Base-by-base conservation (phyloP, 495 filamentous ascomycete genomes). In the Lasiosphaeriaceae sp. region DNA sequence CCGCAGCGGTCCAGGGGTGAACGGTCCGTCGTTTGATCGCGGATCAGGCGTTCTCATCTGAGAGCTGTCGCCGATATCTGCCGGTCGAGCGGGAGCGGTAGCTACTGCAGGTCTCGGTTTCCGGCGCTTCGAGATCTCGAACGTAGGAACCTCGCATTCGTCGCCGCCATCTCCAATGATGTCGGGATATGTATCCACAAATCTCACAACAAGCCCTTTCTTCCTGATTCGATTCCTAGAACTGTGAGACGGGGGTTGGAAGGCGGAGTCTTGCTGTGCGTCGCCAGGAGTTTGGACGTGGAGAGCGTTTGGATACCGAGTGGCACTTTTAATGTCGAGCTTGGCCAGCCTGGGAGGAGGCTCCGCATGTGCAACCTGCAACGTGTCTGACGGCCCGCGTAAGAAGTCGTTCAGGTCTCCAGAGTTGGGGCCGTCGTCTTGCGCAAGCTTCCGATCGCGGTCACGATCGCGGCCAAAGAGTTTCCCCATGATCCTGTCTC, bases 121-220 rank as follows among this genome's bases (percentile, higher is more conserved):
- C 61, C 77, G 77, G 50, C 77, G 69, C 62, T 71, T 76, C 0
- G 81, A 83, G 17, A 96, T 85, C 62, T 92, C 89, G 19, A 82
- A 75, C 0, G 84, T 80, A 6, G 88, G 86, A 3, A 74, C 70
- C 37, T 88, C 85, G 43, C 86, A 83, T 59, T 95, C 90, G 70
- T 96, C 91, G 14, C 92, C 92, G 21, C 92, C 92, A 63, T 89
- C 83, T 22, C 92, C 92, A 69, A 96, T 95, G 49, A 95, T 65
- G 35, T 89, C 88, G 16, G 90, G 89, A 55, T 74, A 73, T 20
- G 71, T 77, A 49, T 86, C 77, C 8, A 73, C 80, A 64, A 96
- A 96, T 44, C 77, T 80, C n/a, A 96, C 90, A 17, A 69, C 70
- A 56, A 93, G 71, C 3, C 84, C 84, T 65, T 89, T 89, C 52